Base-by-base conservation (phyloP, 139 green algal genomes). In the Closterium sp. region DNA sequence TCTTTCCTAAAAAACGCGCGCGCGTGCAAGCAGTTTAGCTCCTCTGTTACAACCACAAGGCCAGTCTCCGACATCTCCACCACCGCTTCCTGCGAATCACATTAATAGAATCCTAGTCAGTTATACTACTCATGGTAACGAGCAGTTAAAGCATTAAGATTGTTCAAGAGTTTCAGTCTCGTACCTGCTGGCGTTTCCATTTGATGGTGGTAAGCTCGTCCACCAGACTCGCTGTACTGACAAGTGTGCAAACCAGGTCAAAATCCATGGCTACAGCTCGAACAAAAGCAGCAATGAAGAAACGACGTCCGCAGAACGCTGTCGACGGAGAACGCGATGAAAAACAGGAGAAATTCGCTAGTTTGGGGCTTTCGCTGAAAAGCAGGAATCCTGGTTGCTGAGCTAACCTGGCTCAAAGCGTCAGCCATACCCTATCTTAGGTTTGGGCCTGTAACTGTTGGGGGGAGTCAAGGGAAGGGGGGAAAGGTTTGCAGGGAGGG, bases 1-100 rank as follows among this genome's bases (percentile, higher is more conserved):
- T 94, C 91, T 85, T 93, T 94, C n/a, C 91, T 34, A 36, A 93
- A 94, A 66, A 93, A 94, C 0, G 93, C 87, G 34, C 83, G 93
- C 7, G 33, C 91, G 34, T 94, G 91, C 21, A 94, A 28, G 91
- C 88, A 94, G 38, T 89, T 89, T 3, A 84, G n/a, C 34, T 94
- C 91, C 34, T 94, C 91, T 28, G 90, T 88, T n/a, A 93, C 30
- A 9, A 94, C 89, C 32, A 93, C 31, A 23, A 94, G 30, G n/a
- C 91, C 91, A 2, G 90, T 66, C 91, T 94, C 91, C 6, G 91
- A 94, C 32, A 94, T 81, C 88, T 94, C 91, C 19, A 35, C 91
- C 16, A 94, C 33, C 12, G 91, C 91, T 85, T 94, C 91, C 91
- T 94, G 88, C 28, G 10, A 88, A 32, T 84, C 10, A 21, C 16